phyloP scores from a whole-genome alignment of 2,329 filamentous ascomycete species.

The Tolypocladium cylindrosporum region DNA sequence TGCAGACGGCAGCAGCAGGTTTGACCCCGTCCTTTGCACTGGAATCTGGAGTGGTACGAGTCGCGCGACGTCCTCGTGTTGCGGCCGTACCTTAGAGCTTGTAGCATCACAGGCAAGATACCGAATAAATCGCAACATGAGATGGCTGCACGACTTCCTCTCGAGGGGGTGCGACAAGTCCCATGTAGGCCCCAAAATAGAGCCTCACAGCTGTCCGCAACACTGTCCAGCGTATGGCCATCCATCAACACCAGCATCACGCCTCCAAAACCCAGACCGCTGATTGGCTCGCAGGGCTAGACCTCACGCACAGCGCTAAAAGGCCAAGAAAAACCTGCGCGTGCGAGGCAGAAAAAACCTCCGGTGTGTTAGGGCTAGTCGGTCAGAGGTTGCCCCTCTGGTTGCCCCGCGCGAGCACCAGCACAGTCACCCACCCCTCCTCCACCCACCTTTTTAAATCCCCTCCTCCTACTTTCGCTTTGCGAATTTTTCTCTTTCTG shows the following conservation, averaged over 20 bases:
- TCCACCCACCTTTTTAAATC: conserved; percentile 25
- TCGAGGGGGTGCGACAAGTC: not conserved
- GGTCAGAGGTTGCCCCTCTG: conserved; percentile 7
- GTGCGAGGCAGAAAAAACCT: conserved; percentile 15
- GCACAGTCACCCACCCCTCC: conserved; percentile 18
- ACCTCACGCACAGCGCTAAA: conserved; percentile 1
- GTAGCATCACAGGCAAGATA: no score
- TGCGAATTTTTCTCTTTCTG: conserved; percentile 25
- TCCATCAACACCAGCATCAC: not conserved
- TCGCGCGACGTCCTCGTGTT: not conserved
- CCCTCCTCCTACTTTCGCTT: conserved; percentile 25
- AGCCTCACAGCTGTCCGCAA: not conserved
- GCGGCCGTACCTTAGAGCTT: not conserved
- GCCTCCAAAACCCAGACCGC: not conserved
- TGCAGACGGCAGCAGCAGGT: not conserved
- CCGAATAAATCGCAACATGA: not conserved
- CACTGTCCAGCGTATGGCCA: not conserved
- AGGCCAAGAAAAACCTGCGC: conserved; percentile 8
- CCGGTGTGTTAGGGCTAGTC: conserved; percentile 24
- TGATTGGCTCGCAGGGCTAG: conserved; percentile 6
- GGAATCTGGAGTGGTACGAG: not conserved
- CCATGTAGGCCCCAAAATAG: not conserved
- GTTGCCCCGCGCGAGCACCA: conserved; percentile 24
- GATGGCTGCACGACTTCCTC: not conserved
- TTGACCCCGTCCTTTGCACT: not conserved